Evolutionary conservation across 371 early-diverging fungal genomes (phyloP).

Genomic region (Apophysomyces trapeziformis): DNA sequence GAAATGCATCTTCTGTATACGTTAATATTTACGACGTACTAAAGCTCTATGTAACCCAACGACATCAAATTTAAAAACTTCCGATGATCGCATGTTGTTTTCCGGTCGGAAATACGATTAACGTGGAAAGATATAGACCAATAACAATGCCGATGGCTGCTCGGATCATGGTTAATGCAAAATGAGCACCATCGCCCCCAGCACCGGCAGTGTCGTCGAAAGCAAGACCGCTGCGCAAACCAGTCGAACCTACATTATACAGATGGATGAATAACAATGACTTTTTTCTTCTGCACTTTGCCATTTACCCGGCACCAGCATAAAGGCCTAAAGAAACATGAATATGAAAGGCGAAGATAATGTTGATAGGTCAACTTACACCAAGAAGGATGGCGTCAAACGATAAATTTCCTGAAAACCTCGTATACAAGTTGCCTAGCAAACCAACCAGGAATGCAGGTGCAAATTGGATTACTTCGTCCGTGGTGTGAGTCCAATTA

Average conservation of each 20-base stretch:
- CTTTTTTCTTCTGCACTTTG: not conserved
- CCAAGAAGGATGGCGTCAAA: conserved; percentile 43
- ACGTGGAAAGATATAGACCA: conserved; percentile 40
- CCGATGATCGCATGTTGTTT: conserved; percentile 36
- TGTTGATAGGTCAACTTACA: conserved; percentile 2
- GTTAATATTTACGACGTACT: no score
- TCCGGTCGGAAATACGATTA: conserved; percentile 44
- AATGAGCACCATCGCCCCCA: conserved; percentile 29
- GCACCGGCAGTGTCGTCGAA: conserved; percentile 9
- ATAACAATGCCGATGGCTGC: conserved; percentile 46
- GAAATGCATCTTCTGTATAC: not conserved
- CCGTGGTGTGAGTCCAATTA: conserved; percentile 12
- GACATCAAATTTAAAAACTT: conserved; percentile 29
- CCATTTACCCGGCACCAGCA: conserved; percentile 45
- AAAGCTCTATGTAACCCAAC: no score
- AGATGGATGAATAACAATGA: no score
- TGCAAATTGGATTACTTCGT: conserved; percentile 42
- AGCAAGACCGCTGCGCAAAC: conserved; percentile 21
- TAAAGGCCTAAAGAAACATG: conserved; percentile 15
- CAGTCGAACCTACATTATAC: conserved; percentile 10
- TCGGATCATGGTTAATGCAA: conserved; percentile 50
- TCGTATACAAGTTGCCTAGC: conserved; percentile 41
- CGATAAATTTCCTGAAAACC: conserved; percentile 34
- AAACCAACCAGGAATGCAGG: conserved; percentile 62
- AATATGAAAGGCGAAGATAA: not conserved